A percentile compares a stretch with the other conserved stretches of the same genome.
Conservation (phyloP, 2,329 filamentous ascomycete genomes). For the Xylaria polymorpha region DNA sequence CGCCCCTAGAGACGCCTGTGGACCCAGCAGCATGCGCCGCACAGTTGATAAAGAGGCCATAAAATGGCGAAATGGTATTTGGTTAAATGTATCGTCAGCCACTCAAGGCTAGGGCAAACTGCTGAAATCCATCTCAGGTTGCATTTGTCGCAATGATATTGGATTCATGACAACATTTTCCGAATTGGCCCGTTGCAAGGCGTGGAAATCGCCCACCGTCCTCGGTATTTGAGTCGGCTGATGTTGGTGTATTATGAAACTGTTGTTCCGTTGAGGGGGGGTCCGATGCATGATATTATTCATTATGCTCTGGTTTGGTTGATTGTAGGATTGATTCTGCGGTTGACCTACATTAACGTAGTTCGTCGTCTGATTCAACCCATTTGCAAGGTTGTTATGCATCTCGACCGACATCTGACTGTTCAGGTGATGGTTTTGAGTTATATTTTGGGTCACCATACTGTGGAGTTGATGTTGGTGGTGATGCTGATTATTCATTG, state of each 20-base stretch:
- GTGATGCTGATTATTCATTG: constrained; percentile 49
- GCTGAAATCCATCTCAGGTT: constrained; percentile 56
- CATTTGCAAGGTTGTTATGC: constrained; percentile 45
- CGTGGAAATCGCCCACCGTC: constrained; percentile 63
- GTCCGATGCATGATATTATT: constrained; percentile 52
- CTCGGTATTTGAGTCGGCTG: constrained; percentile 52
- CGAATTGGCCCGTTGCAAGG: constrained; percentile 59
- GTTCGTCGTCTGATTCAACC: constrained; percentile 49
- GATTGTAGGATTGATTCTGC: constrained; percentile 47
- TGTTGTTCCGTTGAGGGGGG: constrained; percentile 54
- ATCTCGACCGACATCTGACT: constrained; percentile 52
- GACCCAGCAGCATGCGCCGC: not conserved
- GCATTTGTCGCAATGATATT: constrained; percentile 53
- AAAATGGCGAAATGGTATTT: not conserved
- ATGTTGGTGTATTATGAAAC: constrained; percentile 54
- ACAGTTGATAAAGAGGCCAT: not conserved
- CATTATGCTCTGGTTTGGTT: constrained; percentile 47
- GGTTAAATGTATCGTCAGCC: not conserved
- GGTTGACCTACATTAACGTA: constrained; percentile 50
- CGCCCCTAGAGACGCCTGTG: not conserved
- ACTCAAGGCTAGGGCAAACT: constrained; percentile 49
- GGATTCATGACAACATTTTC: constrained; percentile 54
- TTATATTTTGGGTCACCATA: constrained; percentile 48
- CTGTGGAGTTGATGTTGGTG: constrained; percentile 47
- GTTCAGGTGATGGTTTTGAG: constrained; percentile 50